These are phyloP conservation scores for Byssochlamys sp. DNA, from an alignment of 2,329 filamentous ascomycete genomes.

Conservation along the genomic window DNA sequence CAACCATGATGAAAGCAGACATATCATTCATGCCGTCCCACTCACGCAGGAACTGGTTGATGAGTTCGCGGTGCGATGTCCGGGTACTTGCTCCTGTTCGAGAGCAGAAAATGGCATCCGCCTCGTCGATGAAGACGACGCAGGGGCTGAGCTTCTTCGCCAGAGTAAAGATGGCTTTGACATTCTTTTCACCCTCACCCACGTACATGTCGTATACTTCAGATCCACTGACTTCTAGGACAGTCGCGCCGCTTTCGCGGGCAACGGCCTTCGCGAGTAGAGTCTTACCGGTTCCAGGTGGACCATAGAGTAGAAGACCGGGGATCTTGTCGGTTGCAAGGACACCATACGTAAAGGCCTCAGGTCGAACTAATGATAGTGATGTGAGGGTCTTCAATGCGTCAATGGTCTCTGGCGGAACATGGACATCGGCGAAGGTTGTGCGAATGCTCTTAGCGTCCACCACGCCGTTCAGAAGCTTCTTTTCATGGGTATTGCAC, in stretches of 20 bases:
- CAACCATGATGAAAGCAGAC: conserved; percentile 93
- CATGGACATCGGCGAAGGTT: conserved; percentile 80
- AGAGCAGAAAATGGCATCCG: conserved; percentile 79
- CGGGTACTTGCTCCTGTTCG: conserved; percentile 55
- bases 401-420: conserved; percentile 69
- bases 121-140: conserved; percentile 94
- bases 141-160: conserved; percentile 86
- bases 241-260: conserved; percentile 56
- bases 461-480: conserved; percentile 70
- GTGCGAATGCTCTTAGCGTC: conserved; percentile 73
- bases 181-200: conserved; percentile 91
- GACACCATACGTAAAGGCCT: conserved; percentile 93
- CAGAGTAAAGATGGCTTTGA: conserved; percentile 79
- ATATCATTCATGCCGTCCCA: conserved; percentile 85
- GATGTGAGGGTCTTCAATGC: conserved; percentile 82
- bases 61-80: conserved; percentile 71
- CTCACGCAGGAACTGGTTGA: conserved; percentile 92
- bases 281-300: conserved; percentile 60
- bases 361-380: conserved; percentile 73
- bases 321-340: conserved; percentile 84
- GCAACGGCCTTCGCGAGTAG: conserved; percentile 56
- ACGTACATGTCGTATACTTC: conserved; percentile 95
- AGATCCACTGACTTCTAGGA: conserved; percentile 77
- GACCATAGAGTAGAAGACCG: conserved; percentile 77
- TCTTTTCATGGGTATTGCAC: conserved; percentile 70